Evolutionary conservation across 2,329 filamentous ascomycete genomes (phyloP).

Genomic region (Dactylellina cionopaga): DNA sequence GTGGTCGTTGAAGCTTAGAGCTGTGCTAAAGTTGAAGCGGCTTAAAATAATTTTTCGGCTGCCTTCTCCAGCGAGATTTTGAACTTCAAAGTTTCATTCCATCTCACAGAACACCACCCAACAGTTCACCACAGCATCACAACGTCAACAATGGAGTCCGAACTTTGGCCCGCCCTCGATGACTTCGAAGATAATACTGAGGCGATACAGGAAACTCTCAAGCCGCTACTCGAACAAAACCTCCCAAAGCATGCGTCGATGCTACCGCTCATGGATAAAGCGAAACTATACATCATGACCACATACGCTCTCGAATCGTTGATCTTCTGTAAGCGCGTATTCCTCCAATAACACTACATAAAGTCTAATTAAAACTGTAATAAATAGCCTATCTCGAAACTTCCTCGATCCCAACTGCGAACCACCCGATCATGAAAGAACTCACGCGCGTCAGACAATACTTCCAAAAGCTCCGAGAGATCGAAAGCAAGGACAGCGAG

Average conservation of each 20-base stretch:
- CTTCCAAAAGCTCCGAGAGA: slow-evolving; percentile 85
- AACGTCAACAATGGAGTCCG: slow-evolving; percentile 58
- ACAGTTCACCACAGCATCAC: background rate
- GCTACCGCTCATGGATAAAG: slow-evolving; percentile 90
- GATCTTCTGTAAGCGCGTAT: slow-evolving; percentile 73
- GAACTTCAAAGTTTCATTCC: background rate
- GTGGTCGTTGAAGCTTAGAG: background rate
- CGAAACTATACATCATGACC: slow-evolving; percentile 88
- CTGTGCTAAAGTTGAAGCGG: slow-evolving; percentile 11
- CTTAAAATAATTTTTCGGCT: slow-evolving; percentile 50
- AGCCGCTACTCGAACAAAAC: slow-evolving; percentile 74
- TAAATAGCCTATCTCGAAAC: slow-evolving; percentile 76
- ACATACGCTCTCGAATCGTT: slow-evolving; percentile 91
- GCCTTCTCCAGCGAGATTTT: background rate
- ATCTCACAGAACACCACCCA: too few species aligned
- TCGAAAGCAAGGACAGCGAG: slow-evolving; percentile 42
- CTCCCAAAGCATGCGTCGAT: slow-evolving; percentile 77
- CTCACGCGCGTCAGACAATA: slow-evolving; percentile 88
- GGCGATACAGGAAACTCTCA: slow-evolving; percentile 76
- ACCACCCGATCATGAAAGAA: slow-evolving; percentile 86
- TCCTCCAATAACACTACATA: background rate
- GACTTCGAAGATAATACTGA: slow-evolving; percentile 82
- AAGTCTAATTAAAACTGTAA: slow-evolving; percentile 18
- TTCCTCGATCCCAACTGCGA: slow-evolving; percentile 80
- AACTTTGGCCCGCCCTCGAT: slow-evolving; percentile 75